A percentile compares a stretch with the other conserved stretches of the same genome.
phyloP scores from a whole-genome alignment of 352 stramenopile genomes.

The Halophytophthora polymorphica region DNA sequence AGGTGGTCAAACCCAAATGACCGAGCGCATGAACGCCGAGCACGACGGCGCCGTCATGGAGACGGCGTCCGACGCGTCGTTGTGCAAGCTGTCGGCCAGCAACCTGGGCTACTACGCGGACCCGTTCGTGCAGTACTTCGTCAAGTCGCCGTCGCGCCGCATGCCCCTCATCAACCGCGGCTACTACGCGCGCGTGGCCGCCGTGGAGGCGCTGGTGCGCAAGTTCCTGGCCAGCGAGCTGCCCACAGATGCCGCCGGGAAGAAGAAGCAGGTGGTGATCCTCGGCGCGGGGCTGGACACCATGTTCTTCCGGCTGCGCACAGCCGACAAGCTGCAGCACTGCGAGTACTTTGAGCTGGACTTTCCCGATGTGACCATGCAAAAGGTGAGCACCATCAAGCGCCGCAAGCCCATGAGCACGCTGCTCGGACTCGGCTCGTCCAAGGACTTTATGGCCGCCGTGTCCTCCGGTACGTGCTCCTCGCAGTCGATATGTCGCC shows the following conservation, averaged over 20 bases:
- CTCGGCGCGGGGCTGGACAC: slow-evolving; percentile 80
- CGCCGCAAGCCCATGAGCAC: slow-evolving; percentile 53
- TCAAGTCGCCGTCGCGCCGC: slow-evolving; percentile 75
- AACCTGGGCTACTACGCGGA: slow-evolving; percentile 75
- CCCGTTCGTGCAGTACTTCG: slow-evolving; percentile 78
- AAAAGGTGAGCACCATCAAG: slow-evolving; percentile 79
- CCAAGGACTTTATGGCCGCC: slow-evolving; percentile 48
- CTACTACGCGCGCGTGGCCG: slow-evolving; percentile 82
- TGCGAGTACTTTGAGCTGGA: slow-evolving; percentile 87
- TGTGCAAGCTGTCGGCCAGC: slow-evolving; percentile 85
- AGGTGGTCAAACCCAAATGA: no score
- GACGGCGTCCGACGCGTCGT: slow-evolving; percentile 76
- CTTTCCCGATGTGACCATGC: slow-evolving; percentile 73
- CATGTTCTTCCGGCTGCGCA: slow-evolving; percentile 80
- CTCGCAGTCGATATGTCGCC: background rate
- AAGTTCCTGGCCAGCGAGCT: slow-evolving; percentile 44
- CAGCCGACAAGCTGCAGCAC: slow-evolving; percentile 22
- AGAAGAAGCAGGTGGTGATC: slow-evolving; percentile 76
- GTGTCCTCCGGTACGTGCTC: slow-evolving; percentile 35
- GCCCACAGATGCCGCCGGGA: background rate
- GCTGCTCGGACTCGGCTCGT: slow-evolving; percentile 36
- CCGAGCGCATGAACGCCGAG: slow-evolving; percentile 12
- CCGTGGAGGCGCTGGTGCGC: slow-evolving; percentile 65
- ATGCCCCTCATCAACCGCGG: slow-evolving; percentile 90
- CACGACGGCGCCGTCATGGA: slow-evolving; percentile 79